Evolutionary conservation across 2,329 filamentous ascomycete species (phyloP).

Genomic region (Aspergillus calidoustus): DNA sequence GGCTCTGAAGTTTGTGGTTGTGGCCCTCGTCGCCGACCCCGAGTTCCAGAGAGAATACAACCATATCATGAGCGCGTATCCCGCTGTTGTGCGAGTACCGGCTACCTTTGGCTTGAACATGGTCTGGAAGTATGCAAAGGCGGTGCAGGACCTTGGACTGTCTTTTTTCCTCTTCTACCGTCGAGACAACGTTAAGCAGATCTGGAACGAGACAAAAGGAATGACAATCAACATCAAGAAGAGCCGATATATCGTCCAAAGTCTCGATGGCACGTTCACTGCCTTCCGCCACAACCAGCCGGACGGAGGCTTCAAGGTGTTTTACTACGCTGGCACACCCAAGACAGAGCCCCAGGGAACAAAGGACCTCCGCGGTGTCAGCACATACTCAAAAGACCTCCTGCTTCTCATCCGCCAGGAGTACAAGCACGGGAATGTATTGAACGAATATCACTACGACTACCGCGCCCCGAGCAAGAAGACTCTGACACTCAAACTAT

Average conservation of each 20-base stretch:
- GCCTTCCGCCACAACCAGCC: conserved; percentile 51
- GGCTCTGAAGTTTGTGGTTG: conserved; percentile 54
- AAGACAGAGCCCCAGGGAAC: conserved; percentile 52
- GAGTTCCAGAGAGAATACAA: conserved; percentile 58
- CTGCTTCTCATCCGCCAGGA: conserved; percentile 51
- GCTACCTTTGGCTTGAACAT: conserved; percentile 49
- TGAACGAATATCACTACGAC: conserved; percentile 58
- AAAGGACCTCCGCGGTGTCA: conserved; percentile 50
- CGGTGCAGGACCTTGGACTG: conserved; percentile 49
- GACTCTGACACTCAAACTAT: conserved; percentile 30
- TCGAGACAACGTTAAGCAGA: conserved; percentile 52
- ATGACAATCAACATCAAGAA: conserved; percentile 54
- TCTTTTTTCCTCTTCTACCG: conserved; percentile 56
- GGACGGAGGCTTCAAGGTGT: conserved; percentile 47
- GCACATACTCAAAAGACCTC: conserved; percentile 54
- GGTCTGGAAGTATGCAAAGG: conserved; percentile 55
- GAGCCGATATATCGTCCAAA: conserved; percentile 53
- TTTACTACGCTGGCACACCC: conserved; percentile 45
- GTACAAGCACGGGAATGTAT: conserved; percentile 47
- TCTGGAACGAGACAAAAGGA: conserved; percentile 56
- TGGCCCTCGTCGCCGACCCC: conserved; percentile 57
- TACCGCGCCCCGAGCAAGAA: conserved; percentile 36
- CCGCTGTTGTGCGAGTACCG: conserved; percentile 41
- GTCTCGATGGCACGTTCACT: conserved; percentile 54
- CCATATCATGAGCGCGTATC: conserved; percentile 46